A percentile compares a stretch with the other conserved stretches of the same genome.
Conservation (phyloP, 1,284 basidiomycete genomes). For the Agaricales sp. region DNA sequence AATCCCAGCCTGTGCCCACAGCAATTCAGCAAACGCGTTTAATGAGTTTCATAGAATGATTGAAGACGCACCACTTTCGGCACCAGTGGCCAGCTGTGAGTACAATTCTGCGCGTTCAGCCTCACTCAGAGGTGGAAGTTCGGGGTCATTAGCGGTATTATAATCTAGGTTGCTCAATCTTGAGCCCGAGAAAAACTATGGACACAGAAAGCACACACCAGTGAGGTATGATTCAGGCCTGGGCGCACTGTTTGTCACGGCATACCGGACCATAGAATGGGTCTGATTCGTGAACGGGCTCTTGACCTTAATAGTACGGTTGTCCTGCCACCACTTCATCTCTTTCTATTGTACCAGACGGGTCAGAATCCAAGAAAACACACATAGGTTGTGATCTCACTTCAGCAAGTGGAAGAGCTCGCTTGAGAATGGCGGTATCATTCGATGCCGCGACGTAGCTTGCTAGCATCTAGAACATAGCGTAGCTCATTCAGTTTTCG, state of each 20-base stretch:
- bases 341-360: constrained; percentile 42
- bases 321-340: constrained; percentile 72
- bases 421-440: constrained; percentile 51
- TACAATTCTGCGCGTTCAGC: constrained; percentile 61
- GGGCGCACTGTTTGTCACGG: constrained; percentile 76
- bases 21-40: constrained; percentile 4
- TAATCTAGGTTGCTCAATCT: constrained; percentile 57
- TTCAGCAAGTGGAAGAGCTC: constrained; percentile 56
- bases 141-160: constrained; percentile 57
- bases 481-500: constrained; percentile 6
- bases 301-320: constrained; percentile 65
- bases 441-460: constrained; percentile 50
- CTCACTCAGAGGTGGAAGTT: constrained; percentile 48
- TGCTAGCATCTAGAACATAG: constrained; percentile 45
- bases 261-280: constrained; percentile 62
- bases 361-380: constrained; percentile 10
- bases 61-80: constrained; percentile 53
- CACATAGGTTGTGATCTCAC: constrained; percentile 19
- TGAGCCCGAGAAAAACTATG: neutral
- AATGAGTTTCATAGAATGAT: neutral
- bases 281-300: constrained; percentile 65
- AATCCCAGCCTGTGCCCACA: constrained; percentile 29
- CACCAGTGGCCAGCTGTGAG: constrained; percentile 81
- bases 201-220: constrained; percentile 23
- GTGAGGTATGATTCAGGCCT: constrained; percentile 76